Base-by-base conservation (phyloP, 257 asterid species). In the Anisodus acutangulus region DNA sequence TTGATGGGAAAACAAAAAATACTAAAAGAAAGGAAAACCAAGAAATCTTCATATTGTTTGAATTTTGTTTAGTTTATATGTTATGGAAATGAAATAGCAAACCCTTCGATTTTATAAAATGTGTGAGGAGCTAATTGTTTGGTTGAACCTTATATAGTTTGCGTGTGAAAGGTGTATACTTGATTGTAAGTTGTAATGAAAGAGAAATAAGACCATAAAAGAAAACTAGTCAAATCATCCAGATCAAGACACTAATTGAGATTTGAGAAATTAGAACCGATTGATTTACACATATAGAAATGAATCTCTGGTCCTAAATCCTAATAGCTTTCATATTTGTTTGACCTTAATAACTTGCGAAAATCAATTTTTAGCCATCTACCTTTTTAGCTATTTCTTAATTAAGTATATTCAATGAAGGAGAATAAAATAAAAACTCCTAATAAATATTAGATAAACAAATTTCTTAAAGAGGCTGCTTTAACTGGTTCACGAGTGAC, bases 241-340 rank as follows among this genome's bases (percentile, higher is more conserved):
- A 22, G 63, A 76, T 6, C 81, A 22, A 13, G 45, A 49, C 45
- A 51, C 43, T 47, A 51, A 68, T 37, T 15, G 51, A 6, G 3
- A 68, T 68, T 37, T 6, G 76, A 68, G 12, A 37, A 35, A 68
- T 35, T 5, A 13, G 26, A 68, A 37, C 6, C 6, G 0, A 15
- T 37, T 4, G 16, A 68, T 37, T 68, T 39, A 68, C 26, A 7
- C 37, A 3, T 12, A 12, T 8, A 15, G 31, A 66, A 66, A 66
- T 64, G 15, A 3, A 35, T 8, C 9, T 67, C 49, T 35, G n/a
- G 74, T 63, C 70, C 70, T 63, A 22, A 35, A 22, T 49, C 43
- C 43, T 37, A 68, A 71, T 71, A 71, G 15, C 26, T 51, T 76
- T 26, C 81, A 51, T 63, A 76, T 76, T 51, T 51, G 59, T 51